Conservation (phyloP, 2,329 filamentous ascomycete genomes). For the Monosporascus sp. region DNA sequence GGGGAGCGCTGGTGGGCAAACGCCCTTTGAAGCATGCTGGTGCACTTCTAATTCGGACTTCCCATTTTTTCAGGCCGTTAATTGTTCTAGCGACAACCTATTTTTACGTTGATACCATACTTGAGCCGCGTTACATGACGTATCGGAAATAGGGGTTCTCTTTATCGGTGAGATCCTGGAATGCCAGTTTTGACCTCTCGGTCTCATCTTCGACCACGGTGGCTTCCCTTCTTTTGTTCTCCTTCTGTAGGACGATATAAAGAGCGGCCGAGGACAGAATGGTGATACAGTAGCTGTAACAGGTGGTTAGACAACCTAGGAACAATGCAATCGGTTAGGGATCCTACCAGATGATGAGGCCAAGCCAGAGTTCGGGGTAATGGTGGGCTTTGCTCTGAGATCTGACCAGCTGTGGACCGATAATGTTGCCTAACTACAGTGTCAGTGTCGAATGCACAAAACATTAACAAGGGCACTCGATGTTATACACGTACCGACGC, state of each 20-base stretch:
- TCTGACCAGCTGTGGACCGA: slow-evolving; percentile 66
- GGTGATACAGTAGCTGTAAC: slow-evolving; percentile 58
- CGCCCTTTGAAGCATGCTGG: too few species aligned
- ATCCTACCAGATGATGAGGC: slow-evolving; percentile 54
- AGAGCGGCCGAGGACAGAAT: slow-evolving; percentile 51
- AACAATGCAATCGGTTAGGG: neutral
- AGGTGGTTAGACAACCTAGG: neutral
- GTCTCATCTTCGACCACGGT: slow-evolving; percentile 46
- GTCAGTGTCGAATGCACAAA: neutral
- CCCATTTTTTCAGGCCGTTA: too few species aligned
- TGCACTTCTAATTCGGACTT: too few species aligned
- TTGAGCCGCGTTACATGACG: slow-evolving; percentile 31
- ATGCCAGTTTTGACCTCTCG: slow-evolving; percentile 60
- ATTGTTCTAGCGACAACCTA: too few species aligned
- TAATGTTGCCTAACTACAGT: slow-evolving; percentile 54
- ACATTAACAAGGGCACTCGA: too few species aligned
- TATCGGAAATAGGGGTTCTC: slow-evolving; percentile 65
- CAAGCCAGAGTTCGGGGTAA: slow-evolving; percentile 67
- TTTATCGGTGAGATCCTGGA: slow-evolving; percentile 63
- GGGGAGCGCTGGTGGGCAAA: too few species aligned
- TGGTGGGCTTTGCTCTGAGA: slow-evolving; percentile 59
- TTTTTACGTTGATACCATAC: too few species aligned
- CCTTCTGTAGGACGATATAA: slow-evolving; percentile 52
- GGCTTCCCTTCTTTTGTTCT: slow-evolving; percentile 48
- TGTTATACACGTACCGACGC: slow-evolving; percentile 38